A percentile compares a stretch with the other conserved stretches of the same genome.
phyloP scores from a whole-genome alignment of 257 asterid species.

The Paraleonurus japonicus region DNA sequence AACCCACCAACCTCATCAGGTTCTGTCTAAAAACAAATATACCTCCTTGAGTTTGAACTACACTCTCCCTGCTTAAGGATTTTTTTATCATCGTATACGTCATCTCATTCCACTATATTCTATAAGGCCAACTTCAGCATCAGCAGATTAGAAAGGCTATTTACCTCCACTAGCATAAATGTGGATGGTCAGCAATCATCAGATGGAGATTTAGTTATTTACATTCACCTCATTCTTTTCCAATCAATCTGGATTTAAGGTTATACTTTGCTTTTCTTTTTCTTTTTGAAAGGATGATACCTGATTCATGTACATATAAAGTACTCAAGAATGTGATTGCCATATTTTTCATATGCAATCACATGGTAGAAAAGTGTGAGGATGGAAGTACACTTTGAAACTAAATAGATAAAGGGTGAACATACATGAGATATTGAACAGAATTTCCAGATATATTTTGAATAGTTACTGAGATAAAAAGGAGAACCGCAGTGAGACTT shows the following conservation, averaged over 20 bases:
- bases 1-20: not conserved
- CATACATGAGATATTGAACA: not conserved
- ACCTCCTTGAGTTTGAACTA: not conserved
- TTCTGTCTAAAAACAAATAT: not conserved
- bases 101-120: not conserved
- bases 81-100: not conserved
- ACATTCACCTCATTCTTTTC: not conserved
- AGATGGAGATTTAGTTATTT: not conserved
- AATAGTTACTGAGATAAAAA: not conserved
- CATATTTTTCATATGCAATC: not conserved
- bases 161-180: constrained; percentile 1
- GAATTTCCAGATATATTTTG: not conserved
- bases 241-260: not conserved
- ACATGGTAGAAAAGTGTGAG: not conserved
- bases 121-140: constrained; percentile 2
- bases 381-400: not conserved
- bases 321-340: not conserved
- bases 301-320: not conserved
- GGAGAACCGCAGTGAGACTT: not conserved
- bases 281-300: not conserved
- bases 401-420: not conserved
- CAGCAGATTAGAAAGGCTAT: not conserved
- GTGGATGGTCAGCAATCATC: not conserved
- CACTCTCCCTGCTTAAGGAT: not conserved
- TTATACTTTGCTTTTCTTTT: not conserved